Evolutionary conservation across 2,329 filamentous ascomycete species (phyloP), one percentile per base, ranked within the genome.

Genomic region (Epichloe elymi): DNA sequence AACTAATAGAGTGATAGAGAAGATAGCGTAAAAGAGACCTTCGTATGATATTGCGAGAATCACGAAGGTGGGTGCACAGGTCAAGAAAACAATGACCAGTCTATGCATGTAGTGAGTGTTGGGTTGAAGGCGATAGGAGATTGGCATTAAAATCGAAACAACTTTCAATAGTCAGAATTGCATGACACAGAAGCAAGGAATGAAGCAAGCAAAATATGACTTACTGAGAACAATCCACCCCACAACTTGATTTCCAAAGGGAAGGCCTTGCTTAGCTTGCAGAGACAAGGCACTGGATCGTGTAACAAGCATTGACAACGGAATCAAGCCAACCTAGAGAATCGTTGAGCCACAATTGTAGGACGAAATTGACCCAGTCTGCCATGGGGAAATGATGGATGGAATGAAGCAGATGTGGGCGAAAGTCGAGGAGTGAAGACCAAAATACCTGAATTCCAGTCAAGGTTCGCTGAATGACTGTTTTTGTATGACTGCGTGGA

Each of bases 31-130:
- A 67, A 98, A 98, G 2, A 98, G 75, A 0, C 91, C 91, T 67
- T 98, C 93, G 69, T 95, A 98, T 0, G 91, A 96, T 59, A 97
- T 96, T 7, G 90, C 95, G 48, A 98, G 79, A 61, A 98, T 91
- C 63, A 98, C 85, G 67, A 97, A 98, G 1, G 86, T 85, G 0
- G 93, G 93, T 0, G 91, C 86, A 64, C 94, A 97, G 5, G 90
- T 86, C 46, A 98, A 74, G 70, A 97, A 98, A 50, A 96, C 82
- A 59, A 95, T 80, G 57, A 90, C 77, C 4, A 98, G 74, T 23
- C 90, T 83, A 65, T 97, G 90, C 58, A 97, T 79, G 66, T 97
- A 96, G 68, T 96, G 83, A 58, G 75, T 85, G 64, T 88, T 93
- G 1, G 88, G 85, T 56, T 86, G 82, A 2, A 94, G 61, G 20